Evolutionary conservation across 352 stramenopile species (phyloP), one percentile per base, ranked within the genome.

Genomic region (Blastocystis sp.): DNA sequence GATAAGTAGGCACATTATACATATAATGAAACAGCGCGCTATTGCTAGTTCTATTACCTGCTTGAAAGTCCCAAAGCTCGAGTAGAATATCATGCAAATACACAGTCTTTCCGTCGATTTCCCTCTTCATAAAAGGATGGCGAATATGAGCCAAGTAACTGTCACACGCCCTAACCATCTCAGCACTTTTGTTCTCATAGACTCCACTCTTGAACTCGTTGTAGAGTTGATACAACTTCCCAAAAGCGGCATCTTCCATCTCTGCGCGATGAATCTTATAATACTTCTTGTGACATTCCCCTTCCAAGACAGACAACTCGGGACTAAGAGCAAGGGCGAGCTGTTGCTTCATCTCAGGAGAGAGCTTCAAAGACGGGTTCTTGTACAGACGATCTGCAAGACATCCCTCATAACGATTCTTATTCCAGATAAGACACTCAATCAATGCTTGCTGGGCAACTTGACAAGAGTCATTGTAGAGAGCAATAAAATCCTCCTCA

Each of bases 361-460:
- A 53, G 18, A 84, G 26, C 4, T 39, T 3, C 2, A 84, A 53
- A 18, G 50, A 68, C 20, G 73, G 73, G 8, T 84, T 84, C 53
- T 84, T 34, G 29, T 63, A 84, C 6, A 84, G 53, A 45, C 73
- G 50, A 43, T 84, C 73, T 26, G 73, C 73, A 37, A 84, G 73
- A 45, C 73, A 84, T 23, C 15, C 23, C 8, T 18, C 54, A 15
- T n/a, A 29, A 26, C 53, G 53, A 20, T 84, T 13, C 73, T 84
- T 84, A 18, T 84, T 84, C 73, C 73, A 84, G 3, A 84, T 34
- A n/a, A 84, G 26, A n/a, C 45, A 68, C 39, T 84, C 73, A 50
- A 84, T 37, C 15, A 84, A 53, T 5, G 39, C 43, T 37, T 64
- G 50, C 47, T 84, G 11, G 11, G 5, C 54, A 29, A 47, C 18